Evolutionary conservation across 805 yeast genomes (phyloP).

Genomic region (Middelhovenomyces tepae): DNA sequence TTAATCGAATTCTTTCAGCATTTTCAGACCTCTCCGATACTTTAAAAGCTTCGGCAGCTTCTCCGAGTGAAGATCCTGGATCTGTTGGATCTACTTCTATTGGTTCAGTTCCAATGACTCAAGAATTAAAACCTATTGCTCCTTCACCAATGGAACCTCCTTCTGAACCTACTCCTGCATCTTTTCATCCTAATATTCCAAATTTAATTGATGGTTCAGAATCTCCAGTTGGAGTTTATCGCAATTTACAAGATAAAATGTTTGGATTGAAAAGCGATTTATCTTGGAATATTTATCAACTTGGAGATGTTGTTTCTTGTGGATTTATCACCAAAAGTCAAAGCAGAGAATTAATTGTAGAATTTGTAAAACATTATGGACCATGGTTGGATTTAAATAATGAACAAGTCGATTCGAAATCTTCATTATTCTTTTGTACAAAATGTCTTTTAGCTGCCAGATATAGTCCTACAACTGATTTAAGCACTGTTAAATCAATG

Average conservation of each 20-base stretch:
- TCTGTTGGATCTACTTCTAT: slow-evolving; percentile 1
- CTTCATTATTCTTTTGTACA: slow-evolving; percentile 1
- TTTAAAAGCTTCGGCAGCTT: neutral
- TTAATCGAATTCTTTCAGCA: slow-evolving; percentile 1
- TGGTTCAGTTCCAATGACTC: neutral
- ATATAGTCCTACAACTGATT: neutral
- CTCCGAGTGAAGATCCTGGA: neutral
- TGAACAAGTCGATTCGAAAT: no score
- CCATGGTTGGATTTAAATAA: no score
- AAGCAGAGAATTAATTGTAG: slow-evolving; percentile 2
- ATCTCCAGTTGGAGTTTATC: slow-evolving; percentile 3
- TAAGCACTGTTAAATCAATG: slow-evolving; percentile 1
- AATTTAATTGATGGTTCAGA: neutral
- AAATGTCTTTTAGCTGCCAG: slow-evolving; percentile 1
- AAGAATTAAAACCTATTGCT: no score
- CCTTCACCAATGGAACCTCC: no score
- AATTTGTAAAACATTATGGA: no score
- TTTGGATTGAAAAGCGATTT: slow-evolving; percentile 1
- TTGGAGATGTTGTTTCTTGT: slow-evolving; percentile 1
- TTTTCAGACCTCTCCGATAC: no score
- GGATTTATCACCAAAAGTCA: slow-evolving; percentile 1
- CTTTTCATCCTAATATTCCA: neutral
- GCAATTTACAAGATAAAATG: slow-evolving; percentile 1
- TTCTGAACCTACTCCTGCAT: neutral
- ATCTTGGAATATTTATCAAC: neutral